These are phyloP conservation scores for Geotrichum europaeum DNA, from an alignment of 1,139 yeast genomes.

Conservation along the genomic window DNA sequence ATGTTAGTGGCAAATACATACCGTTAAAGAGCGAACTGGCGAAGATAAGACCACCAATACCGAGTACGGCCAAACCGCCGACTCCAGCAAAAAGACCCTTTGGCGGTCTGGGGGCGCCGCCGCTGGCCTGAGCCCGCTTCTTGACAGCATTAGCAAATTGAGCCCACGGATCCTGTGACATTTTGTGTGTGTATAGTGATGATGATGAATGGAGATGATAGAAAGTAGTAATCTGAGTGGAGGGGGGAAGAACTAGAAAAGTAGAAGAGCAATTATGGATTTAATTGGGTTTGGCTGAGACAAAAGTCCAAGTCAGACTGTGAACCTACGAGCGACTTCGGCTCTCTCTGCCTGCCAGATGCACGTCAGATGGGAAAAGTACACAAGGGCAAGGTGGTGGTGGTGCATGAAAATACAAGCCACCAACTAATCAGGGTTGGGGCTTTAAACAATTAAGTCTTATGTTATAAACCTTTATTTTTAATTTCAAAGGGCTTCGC, in stretches of 20 bases:
- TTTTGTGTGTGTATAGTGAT: neutral
- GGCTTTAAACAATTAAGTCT: neutral
- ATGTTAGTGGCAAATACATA: slow-evolving; percentile 6
- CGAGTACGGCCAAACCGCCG: slow-evolving; percentile 69
- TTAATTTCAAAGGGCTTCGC: neutral
- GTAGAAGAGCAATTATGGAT: neutral
- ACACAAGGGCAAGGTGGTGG: neutral
- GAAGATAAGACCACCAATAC: slow-evolving; percentile 61
- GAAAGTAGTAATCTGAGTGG: neutral
- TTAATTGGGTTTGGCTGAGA: neutral
- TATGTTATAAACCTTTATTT: neutral
- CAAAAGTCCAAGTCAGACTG: neutral
- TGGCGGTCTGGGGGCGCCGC: slow-evolving; percentile 39
- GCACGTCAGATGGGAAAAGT: neutral
- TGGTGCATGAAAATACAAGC: neutral
- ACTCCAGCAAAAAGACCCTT: slow-evolving; percentile 50
- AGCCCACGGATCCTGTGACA: slow-evolving; percentile 44
- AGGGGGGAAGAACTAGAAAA: neutral
- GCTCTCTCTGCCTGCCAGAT: neutral
- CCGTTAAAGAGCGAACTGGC: slow-evolving; percentile 74
- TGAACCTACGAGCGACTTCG: neutral
- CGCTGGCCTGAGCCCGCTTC: slow-evolving; percentile 53
- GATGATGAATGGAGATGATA: neutral
- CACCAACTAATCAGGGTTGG: neutral
- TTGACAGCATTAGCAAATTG: slow-evolving; percentile 59